Percentiles rank a stretch among this genome's conserved stretches.
These are phyloP conservation scores for Pseudocercospora cruenta DNA, from an alignment of 2,329 filamentous ascomycete genomes.

Conservation along the genomic window DNA sequence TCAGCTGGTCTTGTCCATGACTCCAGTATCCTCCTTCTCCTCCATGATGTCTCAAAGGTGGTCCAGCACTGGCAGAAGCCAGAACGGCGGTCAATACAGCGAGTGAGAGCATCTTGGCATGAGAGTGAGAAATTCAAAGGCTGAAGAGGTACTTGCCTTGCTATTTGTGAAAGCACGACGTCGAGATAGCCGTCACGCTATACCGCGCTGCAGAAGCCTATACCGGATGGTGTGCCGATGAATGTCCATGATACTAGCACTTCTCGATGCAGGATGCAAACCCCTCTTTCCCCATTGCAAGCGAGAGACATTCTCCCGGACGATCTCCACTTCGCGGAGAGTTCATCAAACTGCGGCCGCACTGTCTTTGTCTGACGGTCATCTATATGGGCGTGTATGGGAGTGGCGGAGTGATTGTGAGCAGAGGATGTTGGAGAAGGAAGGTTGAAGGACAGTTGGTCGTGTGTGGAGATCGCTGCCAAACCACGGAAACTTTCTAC, in stretches of 20 bases:
- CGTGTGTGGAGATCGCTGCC: not conserved
- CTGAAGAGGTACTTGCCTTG: not conserved
- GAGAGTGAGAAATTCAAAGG: not conserved
- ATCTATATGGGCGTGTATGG: not conserved
- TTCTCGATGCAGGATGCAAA: not conserved
- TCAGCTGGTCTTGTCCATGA: slow-evolving; percentile 1
- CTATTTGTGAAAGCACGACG: not conserved
- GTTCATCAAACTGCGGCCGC: not conserved
- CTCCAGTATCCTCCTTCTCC: not conserved
- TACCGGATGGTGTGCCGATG: not conserved
- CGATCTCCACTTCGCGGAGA: not conserved
- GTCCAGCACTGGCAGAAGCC: not conserved
- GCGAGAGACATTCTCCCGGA: not conserved
- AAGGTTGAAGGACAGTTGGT: not conserved
- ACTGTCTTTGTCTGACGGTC: not conserved
- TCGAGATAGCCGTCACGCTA: not conserved
- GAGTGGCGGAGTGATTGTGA: not conserved
- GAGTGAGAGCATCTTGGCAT: not conserved
- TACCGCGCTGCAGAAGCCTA: not conserved
- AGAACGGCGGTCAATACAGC: not conserved
- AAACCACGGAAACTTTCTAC: not conserved
- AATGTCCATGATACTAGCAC: not conserved
- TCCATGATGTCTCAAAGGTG: not conserved
- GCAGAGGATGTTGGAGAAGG: not conserved
- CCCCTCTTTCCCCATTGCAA: not conserved